Evolutionary conservation across 2,329 filamentous ascomycete genomes (phyloP).

Genomic region (Aspergillaceae sp.): DNA sequence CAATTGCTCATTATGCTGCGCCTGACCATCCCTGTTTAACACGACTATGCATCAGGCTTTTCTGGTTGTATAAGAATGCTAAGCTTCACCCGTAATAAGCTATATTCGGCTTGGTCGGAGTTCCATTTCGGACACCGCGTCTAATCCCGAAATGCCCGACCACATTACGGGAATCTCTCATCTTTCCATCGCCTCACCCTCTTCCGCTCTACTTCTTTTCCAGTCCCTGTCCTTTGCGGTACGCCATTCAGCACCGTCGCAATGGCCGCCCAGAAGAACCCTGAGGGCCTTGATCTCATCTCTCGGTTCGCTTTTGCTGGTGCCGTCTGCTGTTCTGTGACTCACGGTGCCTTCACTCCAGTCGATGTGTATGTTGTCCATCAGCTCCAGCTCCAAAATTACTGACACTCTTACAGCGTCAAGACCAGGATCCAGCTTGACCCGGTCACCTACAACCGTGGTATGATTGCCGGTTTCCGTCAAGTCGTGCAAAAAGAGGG

Average conservation of each 20-base stretch:
- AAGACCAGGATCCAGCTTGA: constrained; percentile 88
- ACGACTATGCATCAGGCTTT: too few species aligned
- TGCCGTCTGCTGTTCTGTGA: constrained; percentile 90
- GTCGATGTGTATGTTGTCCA: constrained; percentile 81
- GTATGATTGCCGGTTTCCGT: constrained; percentile 70
- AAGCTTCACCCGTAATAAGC: too few species aligned
- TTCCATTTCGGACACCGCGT: too few species aligned
- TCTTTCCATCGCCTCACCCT: too few species aligned
- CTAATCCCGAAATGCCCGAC: too few species aligned
- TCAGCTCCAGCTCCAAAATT: neutral
- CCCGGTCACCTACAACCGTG: constrained; percentile 72
- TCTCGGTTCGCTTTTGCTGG: constrained; percentile 88
- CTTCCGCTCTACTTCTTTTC: too few species aligned
- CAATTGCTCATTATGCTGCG: too few species aligned
- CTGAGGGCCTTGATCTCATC: constrained; percentile 60
- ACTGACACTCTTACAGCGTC: constrained; percentile 49
- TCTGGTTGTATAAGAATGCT: too few species aligned
- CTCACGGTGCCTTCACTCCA: constrained; percentile 85
- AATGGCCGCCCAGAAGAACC: neutral
- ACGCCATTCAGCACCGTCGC: neutral
- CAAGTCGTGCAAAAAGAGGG: constrained; percentile 73
- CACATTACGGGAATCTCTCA: too few species aligned
- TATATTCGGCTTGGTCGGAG: too few species aligned
- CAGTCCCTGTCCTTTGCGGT: too few species aligned
- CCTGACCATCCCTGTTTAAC: too few species aligned